Percentiles rank a stretch among this genome's conserved stretches.
phyloP scores from a whole-genome alignment of 2,329 filamentous ascomycete genomes.

The Colletotrichum liriopes region DNA sequence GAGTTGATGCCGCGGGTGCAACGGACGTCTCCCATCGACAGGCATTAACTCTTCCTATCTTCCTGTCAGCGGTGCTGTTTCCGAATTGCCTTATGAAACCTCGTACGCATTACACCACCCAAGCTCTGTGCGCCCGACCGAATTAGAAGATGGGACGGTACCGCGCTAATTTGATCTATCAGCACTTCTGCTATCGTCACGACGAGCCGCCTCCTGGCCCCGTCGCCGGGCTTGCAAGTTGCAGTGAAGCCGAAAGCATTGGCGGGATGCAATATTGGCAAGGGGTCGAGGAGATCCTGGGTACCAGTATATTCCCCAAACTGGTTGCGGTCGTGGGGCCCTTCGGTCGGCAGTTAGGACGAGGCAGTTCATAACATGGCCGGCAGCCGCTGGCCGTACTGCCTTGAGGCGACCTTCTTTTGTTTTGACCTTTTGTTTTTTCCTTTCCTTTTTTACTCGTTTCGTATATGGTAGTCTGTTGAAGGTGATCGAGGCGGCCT shows the following conservation, averaged over 20 bases:
- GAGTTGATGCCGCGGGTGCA: conserved; percentile 35
- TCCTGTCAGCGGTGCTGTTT: conserved; percentile 34
- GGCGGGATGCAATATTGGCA: not conserved
- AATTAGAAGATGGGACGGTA: conserved; percentile 36
- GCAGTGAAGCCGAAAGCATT: conserved; percentile 24
- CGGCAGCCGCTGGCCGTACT: conserved; percentile 14
- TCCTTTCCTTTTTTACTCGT: conserved; percentile 6
- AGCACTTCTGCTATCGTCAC: not conserved
- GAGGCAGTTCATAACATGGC: conserved; percentile 35
- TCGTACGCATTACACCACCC: conserved; percentile 28
- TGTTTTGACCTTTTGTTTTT: conserved; percentile 13
- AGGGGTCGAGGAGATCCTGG: not conserved
- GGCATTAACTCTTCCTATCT: conserved; percentile 32
- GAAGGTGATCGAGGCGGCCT: conserved; percentile 9
- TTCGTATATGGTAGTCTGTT: not conserved
- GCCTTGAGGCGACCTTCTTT: not conserved
- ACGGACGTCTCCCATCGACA: conserved; percentile 1
- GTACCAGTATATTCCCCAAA: not conserved
- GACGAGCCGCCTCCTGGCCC: conserved; percentile 19
- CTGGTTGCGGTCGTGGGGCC: conserved; percentile 9
- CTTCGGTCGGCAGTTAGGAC: conserved; percentile 18
- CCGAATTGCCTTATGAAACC: conserved; percentile 39
- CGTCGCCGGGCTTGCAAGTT: conserved; percentile 2
- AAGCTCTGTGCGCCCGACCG: conserved; percentile 22
- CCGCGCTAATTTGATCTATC: conserved; percentile 34